Evolutionary conservation across 768 basidiomycete genomes (phyloP), one percentile per base, ranked within the genome.

Genomic region (Mycena alexandri): DNA sequence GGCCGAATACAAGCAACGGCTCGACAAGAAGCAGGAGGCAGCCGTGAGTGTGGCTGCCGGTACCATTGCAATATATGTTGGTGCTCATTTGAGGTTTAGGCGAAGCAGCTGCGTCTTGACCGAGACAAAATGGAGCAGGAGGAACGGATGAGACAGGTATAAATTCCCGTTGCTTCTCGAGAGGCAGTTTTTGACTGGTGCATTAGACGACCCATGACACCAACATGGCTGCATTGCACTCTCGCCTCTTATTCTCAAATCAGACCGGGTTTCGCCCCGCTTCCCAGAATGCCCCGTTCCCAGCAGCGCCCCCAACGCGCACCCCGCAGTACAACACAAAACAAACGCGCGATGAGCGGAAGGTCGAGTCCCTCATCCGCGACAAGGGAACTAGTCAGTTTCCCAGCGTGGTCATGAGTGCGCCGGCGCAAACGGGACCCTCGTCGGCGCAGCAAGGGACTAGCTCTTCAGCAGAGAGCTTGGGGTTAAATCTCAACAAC

Each of bases 121-220:
- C 42, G 19, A 43, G 42, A 43, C 13, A 16, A 7, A 16, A 9
- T 8, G 8, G 14, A 16, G 14, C 42, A 5, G 8, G 42, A 43
- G 52, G 19, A 34, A 38, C 34, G 38, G 52, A 54, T 36, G 38
- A 17, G 21, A 36, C 33, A 54, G 52, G 52, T 54, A 38, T n/a
- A n/a, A 12, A 34, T 38, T 21, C 34, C 25, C 16, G 42, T 36
- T 36, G 36, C 33, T 54, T 7, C 1, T 54, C 34, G 52, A 54
- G 38, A 54, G 9, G 21, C 34, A 38, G n/a, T 36, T 38, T 54
- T 38, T n/a, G n/a, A 54, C 14, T 6, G 52, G 16, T 54, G 52
- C 22, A 52, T 10, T 36, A 54, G 52, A 36, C 34, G 52, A 36
- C 36, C 17, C 22, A 38, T 21, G 52, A 54, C 4, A 54, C 36